Percentiles rank a stretch among this genome's conserved stretches.
These are phyloP conservation scores for Agroathelia rolfsii DNA, from an alignment of 1,284 basidiomycete genomes.

Conservation along the genomic window DNA sequence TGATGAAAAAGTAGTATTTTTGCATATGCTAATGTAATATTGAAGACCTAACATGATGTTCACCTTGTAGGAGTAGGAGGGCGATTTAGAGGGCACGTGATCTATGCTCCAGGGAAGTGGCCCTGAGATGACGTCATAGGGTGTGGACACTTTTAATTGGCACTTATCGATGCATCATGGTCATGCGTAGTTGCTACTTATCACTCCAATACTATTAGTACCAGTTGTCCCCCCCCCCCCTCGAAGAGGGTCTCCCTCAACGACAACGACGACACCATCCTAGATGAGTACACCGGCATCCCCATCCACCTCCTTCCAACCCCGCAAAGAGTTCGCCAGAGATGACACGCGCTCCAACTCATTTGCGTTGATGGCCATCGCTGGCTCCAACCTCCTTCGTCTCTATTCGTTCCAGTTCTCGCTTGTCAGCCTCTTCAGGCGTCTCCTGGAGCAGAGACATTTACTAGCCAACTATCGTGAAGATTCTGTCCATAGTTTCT, in stretches of 20 bases:
- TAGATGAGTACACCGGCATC: constrained; percentile 11
- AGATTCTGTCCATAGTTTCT: constrained; percentile 46
- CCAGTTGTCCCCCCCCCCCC: no score
- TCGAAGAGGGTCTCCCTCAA: no score
- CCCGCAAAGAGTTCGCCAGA: constrained; percentile 60
- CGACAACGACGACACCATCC: no score
- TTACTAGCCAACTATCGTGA: constrained; percentile 41
- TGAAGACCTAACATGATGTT: no score
- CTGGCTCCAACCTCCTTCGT: constrained; percentile 49
- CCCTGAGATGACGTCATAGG: no score
- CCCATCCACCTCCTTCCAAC: constrained; percentile 34
- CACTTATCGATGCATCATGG: no score
- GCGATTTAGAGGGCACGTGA: constrained; percentile 3
- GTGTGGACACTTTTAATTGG: no score
- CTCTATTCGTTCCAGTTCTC: constrained; percentile 56
- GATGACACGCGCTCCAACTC: constrained; percentile 41
- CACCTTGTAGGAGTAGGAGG: constrained; percentile 2
- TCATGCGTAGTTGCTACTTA: no score
- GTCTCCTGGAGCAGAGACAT: constrained; percentile 38
- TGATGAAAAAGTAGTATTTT: no score
- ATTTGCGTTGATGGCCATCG: constrained; percentile 60
- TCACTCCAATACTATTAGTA: no score
- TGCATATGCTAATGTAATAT: no score
- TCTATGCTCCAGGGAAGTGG: no score
- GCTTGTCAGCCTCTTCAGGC: constrained; percentile 41